Base-by-base conservation (phyloP, 495 filamentous ascomycete genomes). In the Xylaria venustula region DNA sequence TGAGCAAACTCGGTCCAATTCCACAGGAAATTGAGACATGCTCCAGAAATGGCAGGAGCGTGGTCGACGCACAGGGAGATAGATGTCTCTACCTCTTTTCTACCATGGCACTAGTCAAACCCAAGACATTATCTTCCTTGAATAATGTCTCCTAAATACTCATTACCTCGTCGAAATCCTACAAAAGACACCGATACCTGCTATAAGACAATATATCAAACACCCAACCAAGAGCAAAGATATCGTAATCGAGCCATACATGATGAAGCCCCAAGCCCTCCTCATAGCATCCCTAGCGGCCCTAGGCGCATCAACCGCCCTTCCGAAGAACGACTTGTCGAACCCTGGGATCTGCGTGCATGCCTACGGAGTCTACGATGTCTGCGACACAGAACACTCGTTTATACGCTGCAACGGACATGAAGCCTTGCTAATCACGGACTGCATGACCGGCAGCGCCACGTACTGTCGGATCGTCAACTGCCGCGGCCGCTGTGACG, bases 301-400 rank as follows among this genome's bases (percentile, higher is more conserved):
- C 20, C 19, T 50, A 2, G 22, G 30, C 42, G n/a, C 19, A 9
- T 30, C 51, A 5, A 45, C 40, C 15, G 15, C 28, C 3, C 40
- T 46, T 7, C 41, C 37, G 1, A 17, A 6, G 1, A 32, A 25
- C 25, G 36, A 26, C 36, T 17, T 3, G 7, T 9, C 8, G 12
- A 34, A 45, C 30, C 49, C 49, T 15, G 32, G 9, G 19, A 8
- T 55, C 26, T 62, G 59, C 25, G 22, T 7, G 5, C 41, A 17
- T 14, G 0, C 59, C 28, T 7, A 30, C 2, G 59, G 59, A 9
- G 5, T 49, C 50, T 62, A 62, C 59, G 59, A 62, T 20, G 23
- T 55, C 51, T 62, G 59, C 52, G 59, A 62, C 19, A 55, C 59
- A 12, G 7, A 37, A 2, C 41, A 62, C 44, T 62, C 59, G 9